Conservation (phyloP, 1,284 basidiomycete genomes). For the Erythrobasidium hasegawianum region DNA sequence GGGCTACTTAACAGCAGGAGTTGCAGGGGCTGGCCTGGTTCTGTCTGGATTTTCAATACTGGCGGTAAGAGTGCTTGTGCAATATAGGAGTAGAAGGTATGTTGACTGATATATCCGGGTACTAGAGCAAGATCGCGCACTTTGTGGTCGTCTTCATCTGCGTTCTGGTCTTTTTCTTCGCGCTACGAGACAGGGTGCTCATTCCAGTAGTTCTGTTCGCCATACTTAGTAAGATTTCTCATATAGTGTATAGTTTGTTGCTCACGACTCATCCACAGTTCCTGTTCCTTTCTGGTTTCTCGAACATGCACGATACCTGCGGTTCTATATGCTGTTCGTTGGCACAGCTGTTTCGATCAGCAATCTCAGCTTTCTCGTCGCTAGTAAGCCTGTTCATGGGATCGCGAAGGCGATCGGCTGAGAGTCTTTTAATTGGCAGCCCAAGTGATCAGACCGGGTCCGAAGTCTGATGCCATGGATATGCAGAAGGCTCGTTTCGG, state of each 20-base stretch:
- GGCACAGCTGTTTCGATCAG: conserved; percentile 11
- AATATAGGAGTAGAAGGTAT: too few species aligned
- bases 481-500: conserved; percentile 17
- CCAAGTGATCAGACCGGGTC: neutral
- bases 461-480: conserved; percentile 9
- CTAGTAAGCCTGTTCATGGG: conserved; percentile 1
- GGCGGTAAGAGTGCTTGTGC: too few species aligned
- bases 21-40: conserved; percentile 11
- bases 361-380: conserved; percentile 7
- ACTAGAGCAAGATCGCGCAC: conserved; percentile 30
- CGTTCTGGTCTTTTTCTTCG: conserved; percentile 9
- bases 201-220: conserved; percentile 23
- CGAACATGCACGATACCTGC: conserved; percentile 18
- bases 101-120: neutral
- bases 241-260: neutral
- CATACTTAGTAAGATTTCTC: conserved; percentile 1
- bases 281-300: conserved; percentile 19
- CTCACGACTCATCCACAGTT: neutral
- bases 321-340: conserved; percentile 27
- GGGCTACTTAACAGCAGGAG: conserved; percentile 15
- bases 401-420: neutral
- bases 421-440: neutral
- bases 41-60: conserved; percentile 23
- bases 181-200: conserved; percentile 11
- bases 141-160: conserved; percentile 9